These are phyloP conservation scores for Pichia deserticola DNA, from an alignment of 805 yeast species.

Conservation along the genomic window DNA sequence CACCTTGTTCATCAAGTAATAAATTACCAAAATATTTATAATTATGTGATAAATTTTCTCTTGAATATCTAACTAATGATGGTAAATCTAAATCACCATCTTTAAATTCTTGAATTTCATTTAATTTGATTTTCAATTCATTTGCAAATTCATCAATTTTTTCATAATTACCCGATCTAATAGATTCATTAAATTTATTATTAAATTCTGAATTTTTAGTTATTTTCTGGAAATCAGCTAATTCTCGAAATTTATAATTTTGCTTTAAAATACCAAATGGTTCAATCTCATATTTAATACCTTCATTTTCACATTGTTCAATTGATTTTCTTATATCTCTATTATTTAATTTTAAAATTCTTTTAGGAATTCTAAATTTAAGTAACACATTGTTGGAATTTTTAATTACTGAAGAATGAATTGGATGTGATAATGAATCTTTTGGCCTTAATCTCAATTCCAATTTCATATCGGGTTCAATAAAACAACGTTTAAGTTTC, in stretches of 20 bases:
- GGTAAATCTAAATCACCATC: conserved; percentile 50
- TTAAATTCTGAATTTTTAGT: conserved; percentile 51
- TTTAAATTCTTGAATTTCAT: conserved; percentile 10
- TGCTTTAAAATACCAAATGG: conserved; percentile 65
- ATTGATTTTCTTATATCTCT: conserved; percentile 39
- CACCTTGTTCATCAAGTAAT: conserved; percentile 48
- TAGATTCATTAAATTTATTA: conserved; percentile 30
- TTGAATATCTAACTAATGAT: conserved; percentile 82
- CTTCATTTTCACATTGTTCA: conserved; percentile 28
- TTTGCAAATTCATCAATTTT: conserved; percentile 35
- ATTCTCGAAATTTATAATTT: conserved; percentile 70
- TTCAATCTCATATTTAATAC: conserved; percentile 33
- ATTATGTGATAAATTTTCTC: conserved; percentile 66
- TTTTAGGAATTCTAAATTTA: conserved; percentile 55
- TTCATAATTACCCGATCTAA: conserved; percentile 35
- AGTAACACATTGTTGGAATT: conserved; percentile 51
- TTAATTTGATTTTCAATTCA: conserved; percentile 14
- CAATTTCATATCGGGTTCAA: conserved; percentile 25
- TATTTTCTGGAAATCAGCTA: conserved; percentile 79
- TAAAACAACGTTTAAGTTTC: conserved; percentile 35
- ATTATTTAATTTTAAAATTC: conserved; percentile 34
- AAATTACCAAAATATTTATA: conserved; percentile 77
- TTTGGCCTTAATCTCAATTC: conserved; percentile 28
- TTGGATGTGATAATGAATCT: conserved; percentile 47
- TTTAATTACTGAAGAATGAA: conserved; percentile 41